A percentile compares a stretch with the other conserved stretches of the same genome.
These are phyloP conservation scores for Cymbidium sinense DNA, from an alignment of 106 monocot species.

Conservation along the genomic window DNA sequence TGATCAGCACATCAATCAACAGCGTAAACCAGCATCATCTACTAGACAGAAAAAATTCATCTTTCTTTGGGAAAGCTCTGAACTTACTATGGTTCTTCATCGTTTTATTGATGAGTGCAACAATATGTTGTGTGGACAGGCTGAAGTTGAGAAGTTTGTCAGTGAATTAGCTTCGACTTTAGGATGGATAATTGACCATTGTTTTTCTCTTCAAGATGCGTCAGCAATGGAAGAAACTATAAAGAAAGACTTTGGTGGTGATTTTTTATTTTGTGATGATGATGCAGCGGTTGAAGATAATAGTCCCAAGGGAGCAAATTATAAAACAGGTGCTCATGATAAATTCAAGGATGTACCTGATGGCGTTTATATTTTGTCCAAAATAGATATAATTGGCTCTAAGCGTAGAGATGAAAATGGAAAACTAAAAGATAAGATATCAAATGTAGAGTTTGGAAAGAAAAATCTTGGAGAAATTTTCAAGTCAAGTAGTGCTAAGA, in stretches of 20 bases:
- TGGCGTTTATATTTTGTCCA: slow-evolving; percentile 5
- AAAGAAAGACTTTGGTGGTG: slow-evolving; percentile 24
- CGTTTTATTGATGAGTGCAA: slow-evolving; percentile 45
- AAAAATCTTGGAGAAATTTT: slow-evolving; percentile 19
- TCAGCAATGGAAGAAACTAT: slow-evolving; percentile 41
- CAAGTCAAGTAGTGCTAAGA: slow-evolving; percentile 4
- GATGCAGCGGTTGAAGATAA: slow-evolving; percentile 14
- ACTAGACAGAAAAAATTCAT: slow-evolving; percentile 23
- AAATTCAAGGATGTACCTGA: slow-evolving; percentile 6
- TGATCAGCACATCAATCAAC: neutral
- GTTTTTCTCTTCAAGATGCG: slow-evolving; percentile 60
- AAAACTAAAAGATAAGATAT: slow-evolving; percentile 11
- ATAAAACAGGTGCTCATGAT: slow-evolving; percentile 14
- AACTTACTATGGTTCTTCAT: slow-evolving; percentile 34
- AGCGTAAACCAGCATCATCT: slow-evolving; percentile 3
- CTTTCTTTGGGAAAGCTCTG: slow-evolving; percentile 52
- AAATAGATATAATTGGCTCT: slow-evolving; percentile 15
- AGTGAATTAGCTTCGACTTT: slow-evolving; percentile 34
- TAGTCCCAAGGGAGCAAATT: slow-evolving; percentile 5
- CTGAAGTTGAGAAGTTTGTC: slow-evolving; percentile 33
- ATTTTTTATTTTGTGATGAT: slow-evolving; percentile 18
- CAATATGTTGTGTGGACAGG: slow-evolving; percentile 35
- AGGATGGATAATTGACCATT: slow-evolving; percentile 55
- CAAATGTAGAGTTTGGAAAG: slow-evolving; percentile 9
- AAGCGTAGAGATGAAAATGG: slow-evolving; percentile 25